Conservation (phyloP, 2,329 filamentous ascomycete species). For the Pestalotiopsis sp. region DNA sequence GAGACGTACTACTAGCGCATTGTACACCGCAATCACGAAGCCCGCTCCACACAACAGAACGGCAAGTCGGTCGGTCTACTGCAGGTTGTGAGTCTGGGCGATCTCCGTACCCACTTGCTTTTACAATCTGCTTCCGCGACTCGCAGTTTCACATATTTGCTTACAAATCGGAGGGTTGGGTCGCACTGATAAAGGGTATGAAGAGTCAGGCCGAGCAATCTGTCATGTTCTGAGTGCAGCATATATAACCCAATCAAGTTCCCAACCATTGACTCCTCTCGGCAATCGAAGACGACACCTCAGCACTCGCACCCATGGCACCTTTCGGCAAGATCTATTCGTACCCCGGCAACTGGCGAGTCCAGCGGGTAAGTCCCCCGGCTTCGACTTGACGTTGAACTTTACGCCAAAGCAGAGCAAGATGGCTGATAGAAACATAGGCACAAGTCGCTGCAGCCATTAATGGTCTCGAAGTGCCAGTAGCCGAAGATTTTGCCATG, state of each 20-base stretch:
- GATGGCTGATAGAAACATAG: conserved; percentile 22
- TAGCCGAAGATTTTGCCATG: conserved; percentile 41
- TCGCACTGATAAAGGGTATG: not conserved
- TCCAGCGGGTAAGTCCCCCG: conserved; percentile 33
- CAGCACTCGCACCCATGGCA: conserved; percentile 33
- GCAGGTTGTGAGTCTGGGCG: too few relatives aligned
- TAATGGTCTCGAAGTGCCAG: conserved; percentile 40
- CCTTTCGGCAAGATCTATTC: conserved; percentile 41
- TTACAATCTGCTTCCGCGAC: not conserved
- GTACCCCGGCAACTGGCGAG: conserved; percentile 40
- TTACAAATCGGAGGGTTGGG: not conserved
- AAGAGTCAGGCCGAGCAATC: not conserved
- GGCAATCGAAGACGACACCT: not conserved
- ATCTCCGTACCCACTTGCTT: not conserved
- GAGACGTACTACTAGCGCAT: too few relatives aligned
- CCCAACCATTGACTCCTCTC: not conserved
- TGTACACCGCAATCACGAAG: too few relatives aligned
- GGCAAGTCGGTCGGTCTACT: too few relatives aligned
- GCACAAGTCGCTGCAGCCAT: conserved; percentile 37
- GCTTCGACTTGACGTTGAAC: not conserved
- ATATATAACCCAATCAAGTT: not conserved
- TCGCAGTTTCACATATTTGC: not conserved
- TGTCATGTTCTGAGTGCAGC: not conserved
- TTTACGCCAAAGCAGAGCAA: not conserved
- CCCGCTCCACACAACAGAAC: too few relatives aligned